Evolutionary conservation across 2,329 filamentous ascomycete genomes (phyloP).

Genomic region (Stagonosporopsis vannaccii): DNA sequence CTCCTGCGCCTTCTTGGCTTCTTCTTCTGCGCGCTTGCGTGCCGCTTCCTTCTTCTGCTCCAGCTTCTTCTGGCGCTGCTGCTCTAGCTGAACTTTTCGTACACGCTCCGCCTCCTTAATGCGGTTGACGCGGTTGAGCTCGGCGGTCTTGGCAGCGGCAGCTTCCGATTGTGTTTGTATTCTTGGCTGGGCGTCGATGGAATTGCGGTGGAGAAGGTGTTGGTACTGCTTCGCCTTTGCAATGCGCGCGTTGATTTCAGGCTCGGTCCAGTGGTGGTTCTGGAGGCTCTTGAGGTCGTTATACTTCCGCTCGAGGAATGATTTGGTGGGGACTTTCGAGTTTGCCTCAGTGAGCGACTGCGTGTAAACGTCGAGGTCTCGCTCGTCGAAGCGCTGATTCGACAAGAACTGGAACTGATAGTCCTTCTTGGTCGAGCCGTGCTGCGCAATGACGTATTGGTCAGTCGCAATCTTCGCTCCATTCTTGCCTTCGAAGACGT

Average conservation of each 20-base stretch:
- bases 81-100: slow-evolving; percentile 86
- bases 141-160: slow-evolving; percentile 83
- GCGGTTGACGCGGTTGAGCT: slow-evolving; percentile 85
- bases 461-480: slow-evolving; percentile 83
- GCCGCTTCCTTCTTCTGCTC: slow-evolving; percentile 55
- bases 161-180: slow-evolving; percentile 62
- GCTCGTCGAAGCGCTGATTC: slow-evolving; percentile 82
- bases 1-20: slow-evolving; percentile 55
- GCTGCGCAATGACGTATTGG: slow-evolving; percentile 80
- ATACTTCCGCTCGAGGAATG: slow-evolving; percentile 73
- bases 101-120: slow-evolving; percentile 86
- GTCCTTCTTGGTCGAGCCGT: slow-evolving; percentile 82
- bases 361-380: slow-evolving; percentile 83
- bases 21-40: slow-evolving; percentile 56
- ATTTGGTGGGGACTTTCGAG: slow-evolving; percentile 75
- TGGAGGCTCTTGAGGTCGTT: slow-evolving; percentile 81
- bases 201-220: slow-evolving; percentile 67
- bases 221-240: slow-evolving; percentile 65
- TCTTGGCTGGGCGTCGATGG: slow-evolving; percentile 65
- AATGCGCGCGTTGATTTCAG: slow-evolving; percentile 81
- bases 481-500: slow-evolving; percentile 77
- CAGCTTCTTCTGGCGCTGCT: slow-evolving; percentile 57
- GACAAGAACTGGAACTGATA: slow-evolving; percentile 94
- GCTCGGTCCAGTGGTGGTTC: slow-evolving; percentile 81
- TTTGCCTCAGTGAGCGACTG: slow-evolving; percentile 73